Percentiles rank a stretch among this genome's conserved stretches.
These are phyloP conservation scores for Haberlea rhodopensis DNA, from an alignment of 257 asterid genomes.

Conservation along the genomic window DNA sequence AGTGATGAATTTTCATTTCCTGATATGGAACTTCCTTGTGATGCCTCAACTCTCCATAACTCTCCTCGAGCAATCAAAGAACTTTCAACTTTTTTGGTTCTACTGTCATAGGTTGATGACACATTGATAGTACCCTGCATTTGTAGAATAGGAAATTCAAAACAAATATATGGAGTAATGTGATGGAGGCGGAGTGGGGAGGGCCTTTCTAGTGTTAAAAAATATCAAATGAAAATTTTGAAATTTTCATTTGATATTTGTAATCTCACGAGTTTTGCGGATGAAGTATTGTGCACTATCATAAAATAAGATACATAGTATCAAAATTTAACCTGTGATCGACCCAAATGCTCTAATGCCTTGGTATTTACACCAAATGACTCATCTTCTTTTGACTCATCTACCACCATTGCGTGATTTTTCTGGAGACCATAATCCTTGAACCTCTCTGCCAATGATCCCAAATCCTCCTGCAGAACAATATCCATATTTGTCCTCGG, in stretches of 20 bases:
- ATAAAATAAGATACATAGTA: slow-evolving; percentile 7
- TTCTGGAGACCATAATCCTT: slow-evolving; percentile 64
- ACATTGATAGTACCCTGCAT: slow-evolving; percentile 78
- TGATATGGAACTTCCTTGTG: slow-evolving; percentile 78
- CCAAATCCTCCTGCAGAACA: slow-evolving; percentile 74
- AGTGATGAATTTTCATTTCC: slow-evolving; percentile 74
- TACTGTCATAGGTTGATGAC: slow-evolving; percentile 78
- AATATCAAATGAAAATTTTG: neutral
- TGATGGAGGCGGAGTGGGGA: neutral
- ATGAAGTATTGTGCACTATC: slow-evolving; percentile 4
- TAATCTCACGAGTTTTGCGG: neutral
- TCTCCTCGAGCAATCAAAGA: slow-evolving; percentile 92
- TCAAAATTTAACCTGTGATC: slow-evolving; percentile 59
- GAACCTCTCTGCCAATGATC: slow-evolving; percentile 67
- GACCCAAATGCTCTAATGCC: slow-evolving; percentile 67
- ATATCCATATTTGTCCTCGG: slow-evolving; percentile 49
- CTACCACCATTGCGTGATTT: slow-evolving; percentile 39
- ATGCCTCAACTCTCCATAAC: slow-evolving; percentile 94
- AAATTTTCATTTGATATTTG: too few species aligned
- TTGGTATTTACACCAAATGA: slow-evolving; percentile 47
- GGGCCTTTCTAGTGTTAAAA: neutral
- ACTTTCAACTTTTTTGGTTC: slow-evolving; percentile 68
- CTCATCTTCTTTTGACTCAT: slow-evolving; percentile 56
- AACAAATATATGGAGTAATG: neutral
- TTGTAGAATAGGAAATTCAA: slow-evolving; percentile 7